phyloP scores from a whole-genome alignment of 2,329 filamentous ascomycete species.

The Stagonosporopsis cucurbitacearum region DNA sequence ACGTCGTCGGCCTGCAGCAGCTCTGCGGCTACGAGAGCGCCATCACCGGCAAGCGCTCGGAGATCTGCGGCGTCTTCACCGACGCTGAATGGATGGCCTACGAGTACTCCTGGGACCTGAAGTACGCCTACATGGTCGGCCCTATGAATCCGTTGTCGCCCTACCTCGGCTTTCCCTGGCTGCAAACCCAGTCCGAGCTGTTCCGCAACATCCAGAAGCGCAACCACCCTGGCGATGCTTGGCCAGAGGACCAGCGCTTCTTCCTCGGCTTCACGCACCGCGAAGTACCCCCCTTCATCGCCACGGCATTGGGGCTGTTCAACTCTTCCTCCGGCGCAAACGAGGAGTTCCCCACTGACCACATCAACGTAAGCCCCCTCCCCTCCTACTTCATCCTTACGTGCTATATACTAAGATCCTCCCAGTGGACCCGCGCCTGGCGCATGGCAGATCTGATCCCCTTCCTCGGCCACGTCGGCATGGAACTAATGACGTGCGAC shows the following conservation, averaged over 20 bases:
- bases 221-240: slow-evolving; percentile 51
- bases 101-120: slow-evolving; percentile 68
- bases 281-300: slow-evolving; percentile 69
- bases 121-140: slow-evolving; percentile 69
- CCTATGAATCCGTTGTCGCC: slow-evolving; percentile 65
- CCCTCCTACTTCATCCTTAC: not conserved
- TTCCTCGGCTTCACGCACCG: slow-evolving; percentile 73
- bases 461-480: slow-evolving; percentile 69
- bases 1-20: slow-evolving; percentile 70
- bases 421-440: slow-evolving; percentile 64
- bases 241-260: slow-evolving; percentile 60
- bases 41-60: slow-evolving; percentile 65
- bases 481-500: slow-evolving; percentile 68
- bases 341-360: slow-evolving; percentile 66
- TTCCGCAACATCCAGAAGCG: slow-evolving; percentile 34
- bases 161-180: slow-evolving; percentile 68
- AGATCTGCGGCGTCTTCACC: slow-evolving; percentile 62
- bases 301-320: slow-evolving; percentile 71
- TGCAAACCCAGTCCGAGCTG: slow-evolving; percentile 62
- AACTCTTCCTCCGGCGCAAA: slow-evolving; percentile 70
- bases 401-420: not conserved
- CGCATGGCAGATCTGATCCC: slow-evolving; percentile 67
- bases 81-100: slow-evolving; percentile 69
- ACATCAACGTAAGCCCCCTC: slow-evolving; percentile 51
- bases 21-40: slow-evolving; percentile 70